These are phyloP conservation scores for Pochonia chlamydosporia DNA, from an alignment of 2,329 filamentous ascomycete genomes.

Conservation along the genomic window DNA sequence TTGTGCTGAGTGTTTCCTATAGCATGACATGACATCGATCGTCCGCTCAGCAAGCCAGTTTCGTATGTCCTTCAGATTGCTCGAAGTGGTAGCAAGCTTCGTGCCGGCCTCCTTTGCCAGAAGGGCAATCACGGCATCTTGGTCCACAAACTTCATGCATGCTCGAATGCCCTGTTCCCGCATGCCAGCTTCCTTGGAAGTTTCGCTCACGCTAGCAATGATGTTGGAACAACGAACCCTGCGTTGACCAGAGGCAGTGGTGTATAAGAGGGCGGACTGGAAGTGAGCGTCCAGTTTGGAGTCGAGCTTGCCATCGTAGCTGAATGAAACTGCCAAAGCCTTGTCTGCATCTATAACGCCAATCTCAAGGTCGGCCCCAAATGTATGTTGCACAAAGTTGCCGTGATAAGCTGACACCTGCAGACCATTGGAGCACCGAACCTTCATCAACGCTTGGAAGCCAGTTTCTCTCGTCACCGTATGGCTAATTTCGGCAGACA, in stretches of 20 bases:
- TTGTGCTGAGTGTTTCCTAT: conserved; percentile 83
- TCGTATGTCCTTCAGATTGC: conserved; percentile 77
- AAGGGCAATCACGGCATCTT: conserved; percentile 84
- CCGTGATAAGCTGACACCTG: conserved; percentile 93
- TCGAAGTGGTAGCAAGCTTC: conserved; percentile 67
- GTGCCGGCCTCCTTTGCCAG: conserved; percentile 90
- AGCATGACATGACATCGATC: conserved; percentile 85
- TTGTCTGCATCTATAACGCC: conserved; percentile 91
- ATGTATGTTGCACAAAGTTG: conserved; percentile 93
- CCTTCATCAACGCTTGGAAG: conserved; percentile 96
- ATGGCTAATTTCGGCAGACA: conserved; percentile 81
- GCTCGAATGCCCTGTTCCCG: conserved; percentile 60
- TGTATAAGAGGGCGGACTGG: conserved; percentile 91
- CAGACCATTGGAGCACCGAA: conserved; percentile 92
- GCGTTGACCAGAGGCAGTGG: conserved; percentile 80
- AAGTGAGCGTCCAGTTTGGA: conserved; percentile 95
- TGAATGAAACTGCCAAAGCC: conserved; percentile 84
- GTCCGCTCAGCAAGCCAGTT: conserved; percentile 81
- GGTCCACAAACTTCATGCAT: conserved; percentile 87
- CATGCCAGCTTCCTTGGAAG: conserved; percentile 31
- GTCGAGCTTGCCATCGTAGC: conserved; percentile 96
- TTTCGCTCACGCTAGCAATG: conserved; percentile 84
- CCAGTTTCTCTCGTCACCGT: conserved; percentile 85
- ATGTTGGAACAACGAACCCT: conserved; percentile 90
- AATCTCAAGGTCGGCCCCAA: conserved; percentile 90